Percentiles rank a stretch among this genome's conserved stretches.
phyloP scores from a whole-genome alignment of 768 basidiomycete species.

The Crepidotus variabilis region DNA sequence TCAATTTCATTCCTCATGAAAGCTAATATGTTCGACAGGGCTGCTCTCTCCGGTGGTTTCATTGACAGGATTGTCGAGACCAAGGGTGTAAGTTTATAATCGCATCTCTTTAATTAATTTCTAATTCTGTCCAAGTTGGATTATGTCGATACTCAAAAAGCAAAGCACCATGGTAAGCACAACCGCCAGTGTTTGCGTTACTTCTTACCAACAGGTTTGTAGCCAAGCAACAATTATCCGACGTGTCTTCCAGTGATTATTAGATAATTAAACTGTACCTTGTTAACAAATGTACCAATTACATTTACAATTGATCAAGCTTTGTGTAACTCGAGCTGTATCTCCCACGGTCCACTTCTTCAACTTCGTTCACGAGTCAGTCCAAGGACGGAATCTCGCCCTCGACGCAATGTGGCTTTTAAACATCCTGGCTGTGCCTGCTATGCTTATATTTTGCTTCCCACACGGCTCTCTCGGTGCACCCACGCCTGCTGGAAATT shows the following conservation, averaged over 20 bases:
- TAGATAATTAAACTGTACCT: too few relatives aligned
- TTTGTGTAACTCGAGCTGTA: too few relatives aligned
- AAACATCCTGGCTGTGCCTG: neutral
- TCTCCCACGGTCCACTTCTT: neutral
- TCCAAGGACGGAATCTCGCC: too few relatives aligned
- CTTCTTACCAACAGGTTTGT: neutral
- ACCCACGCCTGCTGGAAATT: neutral
- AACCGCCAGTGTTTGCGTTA: neutral
- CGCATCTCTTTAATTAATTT: neutral
- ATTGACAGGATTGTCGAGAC: constrained; percentile 54
- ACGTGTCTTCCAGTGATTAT: neutral
- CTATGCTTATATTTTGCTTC: neutral
- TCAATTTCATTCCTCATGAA: neutral
- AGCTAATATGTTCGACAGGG: constrained; percentile 23
- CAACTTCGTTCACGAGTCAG: neutral
- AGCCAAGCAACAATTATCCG: constrained; percentile 1
- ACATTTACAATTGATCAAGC: too few relatives aligned
- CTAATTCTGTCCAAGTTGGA: constrained; percentile 19
- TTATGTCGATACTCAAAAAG: constrained; percentile 23
- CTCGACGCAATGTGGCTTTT: too few relatives aligned
- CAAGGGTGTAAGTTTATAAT: constrained; percentile 36
- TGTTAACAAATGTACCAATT: too few relatives aligned
- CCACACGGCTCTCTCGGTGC: neutral
- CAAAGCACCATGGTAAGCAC: constrained; percentile 24
- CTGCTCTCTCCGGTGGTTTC: constrained; percentile 52